These are phyloP conservation scores for Wickerhamomyces sydowiorum DNA, from an alignment of 805 yeast species.

Conservation along the genomic window DNA sequence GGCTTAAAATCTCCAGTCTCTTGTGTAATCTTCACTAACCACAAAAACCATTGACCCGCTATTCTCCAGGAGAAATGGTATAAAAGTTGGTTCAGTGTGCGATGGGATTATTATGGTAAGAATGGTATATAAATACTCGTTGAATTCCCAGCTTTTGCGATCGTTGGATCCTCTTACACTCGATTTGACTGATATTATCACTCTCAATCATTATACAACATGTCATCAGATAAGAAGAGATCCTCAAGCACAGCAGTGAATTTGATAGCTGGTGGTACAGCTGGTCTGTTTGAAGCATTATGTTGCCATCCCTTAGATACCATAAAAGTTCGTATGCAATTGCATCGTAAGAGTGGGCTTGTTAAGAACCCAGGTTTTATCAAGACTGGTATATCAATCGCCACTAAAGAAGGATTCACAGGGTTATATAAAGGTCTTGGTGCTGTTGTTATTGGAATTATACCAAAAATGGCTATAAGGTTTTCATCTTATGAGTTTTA, in stretches of 20 bases:
- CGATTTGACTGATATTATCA: not conserved
- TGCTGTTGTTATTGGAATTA: constrained; percentile 95
- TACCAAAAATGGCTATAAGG: constrained; percentile 97
- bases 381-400: constrained; percentile 74
- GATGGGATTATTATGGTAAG: not conserved
- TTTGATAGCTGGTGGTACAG: constrained; percentile 90
- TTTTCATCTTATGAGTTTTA: constrained; percentile 91
- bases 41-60: constrained; percentile 5
- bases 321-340: constrained; percentile 95
- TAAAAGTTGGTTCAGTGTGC: not conserved
- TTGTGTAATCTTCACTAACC: too few species aligned
- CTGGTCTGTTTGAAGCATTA: constrained; percentile 95
- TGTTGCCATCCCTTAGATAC: constrained; percentile 98
- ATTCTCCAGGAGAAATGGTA: constrained; percentile 4
- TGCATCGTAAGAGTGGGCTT: constrained; percentile 63
- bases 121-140: not conserved
- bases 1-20: too few species aligned
- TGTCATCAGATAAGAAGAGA: constrained; percentile 26
- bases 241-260: constrained; percentile 49
- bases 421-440: constrained; percentile 95
- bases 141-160: too few species aligned
- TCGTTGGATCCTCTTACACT: too few species aligned
- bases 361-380: constrained; percentile 80
- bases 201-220: not conserved
- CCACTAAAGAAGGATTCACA: constrained; percentile 71